Base-by-base conservation (phyloP, 2,329 filamentous ascomycete species). In the Aspergillus unguis region DNA sequence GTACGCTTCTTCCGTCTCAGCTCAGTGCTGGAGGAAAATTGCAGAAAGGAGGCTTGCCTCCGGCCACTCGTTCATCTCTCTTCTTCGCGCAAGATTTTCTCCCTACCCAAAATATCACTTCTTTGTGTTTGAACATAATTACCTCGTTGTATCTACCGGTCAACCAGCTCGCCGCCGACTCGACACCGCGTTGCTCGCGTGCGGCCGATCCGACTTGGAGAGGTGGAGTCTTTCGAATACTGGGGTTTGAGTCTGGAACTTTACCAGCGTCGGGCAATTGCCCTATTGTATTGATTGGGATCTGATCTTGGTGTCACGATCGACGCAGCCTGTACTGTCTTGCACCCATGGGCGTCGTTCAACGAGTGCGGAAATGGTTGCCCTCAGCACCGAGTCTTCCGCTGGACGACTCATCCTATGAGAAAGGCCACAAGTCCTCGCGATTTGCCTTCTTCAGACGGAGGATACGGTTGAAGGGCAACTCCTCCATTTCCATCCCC, bases 401-500 rank as follows among this genome's bases (percentile, higher is more conserved):
- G 29, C 57, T 77, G 45, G 77, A 79, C 57, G 76, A 79, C 58
- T 67, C 62, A 45, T 72, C 75, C 58, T 64, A 71, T 60, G 73
- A 74, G 62, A 71, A 79, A 68, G 68, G 70, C 54, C 62, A 63
- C 58, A 62, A 61, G 49, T 61, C 67, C 48, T 76, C 81, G 17
- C 77, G 78, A 64, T 78, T 95, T 65, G 86, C 88, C 57, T 95
- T 96, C 72, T 89, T 97, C 71, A 82, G 86, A 63, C 84, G 90
- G 67, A 89, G 92, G 47, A 83, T 99, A 78, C 86, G 92, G 63
- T 77, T 99, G 76, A 88, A 86, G 75, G 90, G 90, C 65, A 96
- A 95, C 74, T 96, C 92, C 50, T 88, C 87, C 66, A 85, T 96
- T 71, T 96, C 92, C 47, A 86, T 97, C 69, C 94, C 94, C 27